phyloP scores from a whole-genome alignment of 306 rosid genomes.

The Cyamopsis tetragonoloba region DNA sequence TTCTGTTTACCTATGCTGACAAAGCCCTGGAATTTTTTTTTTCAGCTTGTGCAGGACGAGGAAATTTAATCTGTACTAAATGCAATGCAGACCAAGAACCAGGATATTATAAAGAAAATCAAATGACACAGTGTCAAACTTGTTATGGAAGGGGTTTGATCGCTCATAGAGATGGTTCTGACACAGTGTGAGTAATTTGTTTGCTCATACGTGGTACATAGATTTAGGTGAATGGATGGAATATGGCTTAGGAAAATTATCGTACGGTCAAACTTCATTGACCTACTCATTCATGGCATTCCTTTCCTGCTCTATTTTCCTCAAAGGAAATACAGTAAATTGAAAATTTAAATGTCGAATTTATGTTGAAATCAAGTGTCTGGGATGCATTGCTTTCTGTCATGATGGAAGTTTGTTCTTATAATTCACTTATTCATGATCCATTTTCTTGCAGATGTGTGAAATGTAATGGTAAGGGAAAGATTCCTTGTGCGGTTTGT shows the following conservation, averaged over 20 bases:
- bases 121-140: constrained; percentile 61
- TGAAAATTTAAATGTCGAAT: constrained; percentile 8
- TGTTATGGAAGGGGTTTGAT: constrained; percentile 94
- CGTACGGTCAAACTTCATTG: not conserved
- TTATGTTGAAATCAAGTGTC: not conserved
- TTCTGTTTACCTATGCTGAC: constrained; percentile 3
- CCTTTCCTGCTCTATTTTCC: not conserved
- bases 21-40: constrained; percentile 6
- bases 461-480: constrained; percentile 79
- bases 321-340: not conserved
- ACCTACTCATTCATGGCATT: not conserved
- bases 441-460: constrained; percentile 65
- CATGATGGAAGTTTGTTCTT: not conserved
- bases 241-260: not conserved
- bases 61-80: constrained; percentile 46
- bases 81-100: constrained; percentile 80
- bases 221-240: constrained; percentile 3
- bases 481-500: constrained; percentile 76
- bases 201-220: not conserved
- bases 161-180: constrained; percentile 97
- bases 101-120: constrained; percentile 79
- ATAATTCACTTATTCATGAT: constrained; percentile 7
- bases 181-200: constrained; percentile 57
- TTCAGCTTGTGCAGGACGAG: constrained; percentile 85
- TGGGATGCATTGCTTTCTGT: constrained; percentile 13